Evolutionary conservation across 139 green algal genomes (phyloP), one percentile per base, ranked within the genome.

Genomic region (Chlamydomonas eustigma): DNA sequence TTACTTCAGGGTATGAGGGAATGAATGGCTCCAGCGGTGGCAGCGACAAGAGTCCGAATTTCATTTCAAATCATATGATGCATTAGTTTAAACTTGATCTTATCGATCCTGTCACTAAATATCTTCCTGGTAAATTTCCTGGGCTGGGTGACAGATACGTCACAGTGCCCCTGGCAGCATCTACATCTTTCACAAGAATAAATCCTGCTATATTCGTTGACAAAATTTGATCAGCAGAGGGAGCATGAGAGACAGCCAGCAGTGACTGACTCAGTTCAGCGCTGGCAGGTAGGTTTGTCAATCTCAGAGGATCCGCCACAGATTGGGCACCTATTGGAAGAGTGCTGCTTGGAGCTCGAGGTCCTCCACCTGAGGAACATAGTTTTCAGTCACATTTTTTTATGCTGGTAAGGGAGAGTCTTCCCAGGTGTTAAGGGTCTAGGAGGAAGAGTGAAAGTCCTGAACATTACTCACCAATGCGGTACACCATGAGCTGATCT

Each of bases 131-230:
- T 71, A 97, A 83, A 3, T 72, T 25, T 2, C 91, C 92, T 8
- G 88, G 75, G 37, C 86, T 86, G 24, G 94, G 94, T 3, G 86
- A 64, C 32, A 96, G 78, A 78, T 90, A 92, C 0, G 89, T 97
- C 2, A 97, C 50, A 0, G 64, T 90, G 3, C 86, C 83, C 22
- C 83, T 76, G 0, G 72, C 76, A 18, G 87, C 50, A 64, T 97
- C 92, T 4, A 97, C 88, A 8, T 80, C 82, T 24, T 88, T 86
- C 5, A 97, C 79, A 67, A 92, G 91, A 37, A 97, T 82, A 79
- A 97, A 98, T 2, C 94, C 94, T 0, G 94, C 94, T 12, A 97
- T 79, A 64, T 96, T 98, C 12, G 75, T 76, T 36, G 81, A 78
- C 3, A 89, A 73, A 25, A 87, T 65, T 65, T 89, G 76, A n/a